Percentiles rank a stretch among this genome's conserved stretches.
These are phyloP conservation scores for Hygrophorus russula DNA, from an alignment of 768 basidiomycete genomes.

Conservation along the genomic window DNA sequence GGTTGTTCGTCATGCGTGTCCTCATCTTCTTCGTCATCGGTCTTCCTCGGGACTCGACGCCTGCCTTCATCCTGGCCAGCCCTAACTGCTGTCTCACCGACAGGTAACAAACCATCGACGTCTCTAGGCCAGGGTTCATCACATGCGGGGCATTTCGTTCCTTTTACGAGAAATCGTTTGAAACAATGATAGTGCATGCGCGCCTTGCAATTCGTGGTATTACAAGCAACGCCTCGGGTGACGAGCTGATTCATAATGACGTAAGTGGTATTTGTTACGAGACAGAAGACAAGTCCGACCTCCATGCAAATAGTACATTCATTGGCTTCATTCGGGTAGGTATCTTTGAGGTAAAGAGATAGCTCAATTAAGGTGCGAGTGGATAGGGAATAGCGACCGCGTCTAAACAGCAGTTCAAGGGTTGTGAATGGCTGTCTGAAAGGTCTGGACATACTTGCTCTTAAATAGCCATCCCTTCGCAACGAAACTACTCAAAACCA, in stretches of 20 bases:
- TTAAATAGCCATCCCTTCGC: slow-evolving; percentile 71
- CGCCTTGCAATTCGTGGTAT: slow-evolving; percentile 46
- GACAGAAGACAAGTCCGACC: slow-evolving; percentile 23
- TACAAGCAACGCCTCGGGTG: slow-evolving; percentile 59
- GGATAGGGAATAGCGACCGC: slow-evolving; percentile 66
- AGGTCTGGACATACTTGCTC: slow-evolving; percentile 47
- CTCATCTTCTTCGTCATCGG: slow-evolving; percentile 20
- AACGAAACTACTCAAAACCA: slow-evolving; percentile 67
- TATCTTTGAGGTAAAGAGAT: slow-evolving; percentile 56
- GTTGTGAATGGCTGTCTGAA: background rate
- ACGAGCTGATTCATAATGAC: slow-evolving; percentile 32
- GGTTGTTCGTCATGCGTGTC: slow-evolving; percentile 34
- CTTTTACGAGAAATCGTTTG: slow-evolving; percentile 32
- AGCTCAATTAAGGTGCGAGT: slow-evolving; percentile 69
- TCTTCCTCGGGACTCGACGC: slow-evolving; percentile 31
- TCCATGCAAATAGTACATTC: slow-evolving; percentile 71
- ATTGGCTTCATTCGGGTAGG: slow-evolving; percentile 56
- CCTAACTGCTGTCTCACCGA: slow-evolving; percentile 62
- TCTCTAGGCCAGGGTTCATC: slow-evolving; percentile 46
- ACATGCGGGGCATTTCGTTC: slow-evolving; percentile 46
- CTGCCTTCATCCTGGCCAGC: slow-evolving; percentile 42
- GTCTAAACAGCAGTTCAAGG: slow-evolving; percentile 23
- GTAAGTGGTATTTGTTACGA: background rate
- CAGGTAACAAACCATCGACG: slow-evolving; percentile 32
- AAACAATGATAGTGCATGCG: slow-evolving; percentile 61